Conservation (phyloP, 352 stramenopile genomes). For the Globisporangium splendens region DNA sequence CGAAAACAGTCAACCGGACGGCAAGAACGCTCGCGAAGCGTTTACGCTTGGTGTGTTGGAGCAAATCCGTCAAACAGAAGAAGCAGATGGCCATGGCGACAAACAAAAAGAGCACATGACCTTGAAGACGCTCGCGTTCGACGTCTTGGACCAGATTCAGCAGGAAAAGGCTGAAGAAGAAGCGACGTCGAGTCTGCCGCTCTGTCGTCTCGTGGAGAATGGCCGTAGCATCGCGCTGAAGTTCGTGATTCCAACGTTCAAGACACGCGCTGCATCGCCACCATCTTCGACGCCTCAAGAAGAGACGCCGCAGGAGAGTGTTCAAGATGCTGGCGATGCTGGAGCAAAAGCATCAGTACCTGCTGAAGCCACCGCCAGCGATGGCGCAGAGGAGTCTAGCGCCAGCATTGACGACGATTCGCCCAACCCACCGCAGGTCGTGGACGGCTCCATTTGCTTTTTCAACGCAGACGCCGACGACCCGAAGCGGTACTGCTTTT, state of each 20-base stretch:
- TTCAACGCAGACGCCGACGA: slow-evolving; percentile 48
- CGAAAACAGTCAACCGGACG: too few species aligned
- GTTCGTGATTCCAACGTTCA: slow-evolving; percentile 18
- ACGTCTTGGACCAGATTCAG: too few species aligned
- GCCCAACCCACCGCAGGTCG: slow-evolving; percentile 35
- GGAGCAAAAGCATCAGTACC: not conserved
- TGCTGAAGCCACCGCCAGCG: not conserved
- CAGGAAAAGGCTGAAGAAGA: too few species aligned
- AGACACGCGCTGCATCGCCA: slow-evolving; percentile 1
- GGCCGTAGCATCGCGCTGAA: slow-evolving; percentile 14
- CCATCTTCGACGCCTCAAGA: slow-evolving; percentile 1
- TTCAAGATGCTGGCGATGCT: not conserved
- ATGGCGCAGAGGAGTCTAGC: not conserved
- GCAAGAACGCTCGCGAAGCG: slow-evolving; percentile 6
- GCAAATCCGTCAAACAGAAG: slow-evolving; percentile 3
- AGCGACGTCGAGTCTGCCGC: not conserved
- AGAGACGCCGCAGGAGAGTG: slow-evolving; percentile 9
- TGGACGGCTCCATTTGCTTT: slow-evolving; percentile 66
- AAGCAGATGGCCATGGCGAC: slow-evolving; percentile 1
- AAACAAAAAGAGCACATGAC: too few species aligned
- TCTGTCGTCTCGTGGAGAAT: slow-evolving; percentile 11
- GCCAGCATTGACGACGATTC: not conserved
- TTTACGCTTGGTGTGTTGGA: slow-evolving; percentile 23
- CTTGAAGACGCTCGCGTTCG: too few species aligned
- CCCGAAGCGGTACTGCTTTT: slow-evolving; percentile 70